Conservation (phyloP, 2,329 filamentous ascomycete species). For the Penicillium occitanis region DNA sequence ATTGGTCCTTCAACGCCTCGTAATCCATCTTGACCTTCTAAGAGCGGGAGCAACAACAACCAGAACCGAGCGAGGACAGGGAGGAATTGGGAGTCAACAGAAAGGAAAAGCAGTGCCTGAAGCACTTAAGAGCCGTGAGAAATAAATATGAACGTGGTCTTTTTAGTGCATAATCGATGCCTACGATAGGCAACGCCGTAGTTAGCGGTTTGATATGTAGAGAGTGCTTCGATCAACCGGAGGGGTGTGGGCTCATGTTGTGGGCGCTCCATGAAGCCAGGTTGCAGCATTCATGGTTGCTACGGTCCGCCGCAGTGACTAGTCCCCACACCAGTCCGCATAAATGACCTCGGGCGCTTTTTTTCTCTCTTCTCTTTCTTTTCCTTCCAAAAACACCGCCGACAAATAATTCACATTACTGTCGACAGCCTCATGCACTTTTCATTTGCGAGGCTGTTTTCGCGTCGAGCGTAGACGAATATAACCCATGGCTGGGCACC, state of each 20-base stretch:
- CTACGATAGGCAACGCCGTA: slow-evolving; percentile 32
- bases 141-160: not conserved
- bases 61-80: slow-evolving; percentile 13
- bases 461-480: slow-evolving; percentile 67
- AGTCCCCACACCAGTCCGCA: slow-evolving; percentile 19
- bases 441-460: slow-evolving; percentile 60
- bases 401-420: slow-evolving; percentile 56
- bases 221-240: slow-evolving; percentile 30
- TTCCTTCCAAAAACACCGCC: slow-evolving; percentile 53
- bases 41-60: slow-evolving; percentile 22
- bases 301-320: slow-evolving; percentile 35
- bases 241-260: slow-evolving; percentile 32
- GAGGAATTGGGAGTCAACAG: slow-evolving; percentile 23
- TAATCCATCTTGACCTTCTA: slow-evolving; percentile 69
- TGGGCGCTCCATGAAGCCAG: slow-evolving; percentile 42
- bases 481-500: slow-evolving; percentile 71
- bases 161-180: slow-evolving; percentile 33
- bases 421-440: slow-evolving; percentile 53
- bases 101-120: slow-evolving; percentile 23
- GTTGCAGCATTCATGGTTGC: slow-evolving; percentile 44
- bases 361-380: slow-evolving; percentile 37
- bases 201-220: slow-evolving; percentile 27
- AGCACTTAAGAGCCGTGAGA: slow-evolving; percentile 25
- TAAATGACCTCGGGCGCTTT: slow-evolving; percentile 19
- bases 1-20: slow-evolving; percentile 90